Conservation (phyloP, 805 yeast species). For the Kodamaea fukazawae region DNA sequence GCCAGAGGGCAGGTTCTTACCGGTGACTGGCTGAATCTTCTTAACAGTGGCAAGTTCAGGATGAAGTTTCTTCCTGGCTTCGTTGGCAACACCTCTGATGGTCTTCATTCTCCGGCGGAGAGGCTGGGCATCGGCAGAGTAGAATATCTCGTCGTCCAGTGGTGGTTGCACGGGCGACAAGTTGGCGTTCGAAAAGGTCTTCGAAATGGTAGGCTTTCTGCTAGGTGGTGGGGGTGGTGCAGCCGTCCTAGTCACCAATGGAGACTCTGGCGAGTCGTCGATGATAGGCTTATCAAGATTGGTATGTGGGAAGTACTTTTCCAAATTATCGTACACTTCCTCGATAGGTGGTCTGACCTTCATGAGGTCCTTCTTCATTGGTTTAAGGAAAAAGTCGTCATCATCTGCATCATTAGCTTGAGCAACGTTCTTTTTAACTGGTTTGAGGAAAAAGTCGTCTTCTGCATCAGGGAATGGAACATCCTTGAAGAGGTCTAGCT, state of each 20-base stretch:
- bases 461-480: no score
- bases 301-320: slow-evolving; percentile 86
- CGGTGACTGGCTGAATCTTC: not conserved
- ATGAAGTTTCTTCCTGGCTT: slow-evolving; percentile 51
- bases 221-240: slow-evolving; percentile 11
- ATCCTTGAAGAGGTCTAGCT: no score
- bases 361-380: slow-evolving; percentile 26
- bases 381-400: slow-evolving; percentile 20
- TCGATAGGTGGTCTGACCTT: slow-evolving; percentile 94
- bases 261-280: slow-evolving; percentile 62
- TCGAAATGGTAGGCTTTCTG: slow-evolving; percentile 35
- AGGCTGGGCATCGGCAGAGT: slow-evolving; percentile 38
- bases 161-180: slow-evolving; percentile 32
- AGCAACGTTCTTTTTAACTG: not conserved
- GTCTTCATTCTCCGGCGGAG: slow-evolving; percentile 74
- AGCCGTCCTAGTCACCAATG: slow-evolving; percentile 25
- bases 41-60: not conserved
- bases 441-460: slow-evolving; percentile 1
- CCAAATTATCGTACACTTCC: slow-evolving; percentile 87
- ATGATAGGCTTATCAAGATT: slow-evolving; percentile 90
- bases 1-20: slow-evolving; percentile 8
- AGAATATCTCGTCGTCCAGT: slow-evolving; percentile 34
- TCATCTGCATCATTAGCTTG: slow-evolving; percentile 8
- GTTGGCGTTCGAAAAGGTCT: slow-evolving; percentile 44
- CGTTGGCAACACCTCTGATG: slow-evolving; percentile 88